Base-by-base conservation (phyloP, 257 asterid genomes). In the Sherardia arvensis region DNA sequence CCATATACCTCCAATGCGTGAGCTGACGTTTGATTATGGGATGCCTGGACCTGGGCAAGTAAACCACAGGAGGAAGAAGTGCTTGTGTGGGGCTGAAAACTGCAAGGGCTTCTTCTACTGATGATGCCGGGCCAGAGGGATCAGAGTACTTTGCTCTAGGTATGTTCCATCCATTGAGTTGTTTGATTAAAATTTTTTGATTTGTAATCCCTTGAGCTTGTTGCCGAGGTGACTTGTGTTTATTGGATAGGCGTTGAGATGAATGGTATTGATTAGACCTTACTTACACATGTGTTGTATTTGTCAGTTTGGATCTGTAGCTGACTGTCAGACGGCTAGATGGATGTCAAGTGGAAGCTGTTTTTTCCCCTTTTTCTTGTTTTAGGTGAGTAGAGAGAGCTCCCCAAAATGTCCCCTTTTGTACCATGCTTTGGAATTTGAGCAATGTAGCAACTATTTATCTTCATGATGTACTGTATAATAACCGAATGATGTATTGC, bases 1-100 rank as follows among this genome's bases (percentile, higher is more conserved):
- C 8, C 97, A 90, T 64, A 85, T 93, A 68, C 97, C 99, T 70
- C 99, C 97, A 20, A 74, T 93, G 96, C 97, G 81, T 61, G 97
- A 93, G 85, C 74, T 93, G 69, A 85, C 90, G 1, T 87, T 67
- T 73, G 99, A 90, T 69, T 93, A 90, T 66, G 99, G 96, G 61
- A 58, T 83, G 72, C 76, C 81, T 75, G 75, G 78, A 28, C 62
- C 89, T 22, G 84, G 79, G 63, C 84, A 76, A 68, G 79, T 83
- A 61, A 81, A 74, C 27, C 62, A 53, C 62, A 83, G 84, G 73
- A 87, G 83, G 84, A 87, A 84, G 66, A 83, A 72, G 75, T 93
- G 99, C 79, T 62, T 76, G 57, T 93, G 99, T 62, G 95, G 87
- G 59, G 80, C 94, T 14, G 68, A 62, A 26, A 87, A 84, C 74